Percentiles rank a stretch among this genome's conserved stretches.
Conservation (phyloP, 805 yeast genomes). For the Blastobotrys parvus region DNA sequence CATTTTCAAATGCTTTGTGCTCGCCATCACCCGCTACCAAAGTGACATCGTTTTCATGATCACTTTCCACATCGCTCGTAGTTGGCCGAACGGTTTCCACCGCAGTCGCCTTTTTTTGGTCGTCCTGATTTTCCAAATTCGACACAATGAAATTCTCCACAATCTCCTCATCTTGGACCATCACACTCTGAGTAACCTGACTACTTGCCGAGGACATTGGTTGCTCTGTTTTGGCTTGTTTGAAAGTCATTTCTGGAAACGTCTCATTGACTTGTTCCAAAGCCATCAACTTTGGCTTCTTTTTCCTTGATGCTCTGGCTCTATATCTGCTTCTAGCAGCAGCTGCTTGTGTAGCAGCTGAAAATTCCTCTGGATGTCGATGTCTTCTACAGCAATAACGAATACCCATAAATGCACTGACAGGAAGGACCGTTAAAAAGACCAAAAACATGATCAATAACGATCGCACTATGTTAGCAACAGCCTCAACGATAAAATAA, state of each 20-base stretch:
- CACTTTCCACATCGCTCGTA: neutral
- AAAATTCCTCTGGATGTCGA: constrained; percentile 17
- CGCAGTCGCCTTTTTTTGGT: neutral
- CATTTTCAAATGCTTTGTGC: neutral
- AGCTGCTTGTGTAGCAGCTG: constrained; percentile 7
- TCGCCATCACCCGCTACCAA: too few species aligned
- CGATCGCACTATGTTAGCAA: constrained; percentile 10
- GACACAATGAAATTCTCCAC: neutral
- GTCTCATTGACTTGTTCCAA: constrained; percentile 23
- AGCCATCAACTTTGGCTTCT: constrained; percentile 22
- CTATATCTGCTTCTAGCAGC: constrained; percentile 7
- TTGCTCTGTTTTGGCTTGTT: constrained; percentile 19
- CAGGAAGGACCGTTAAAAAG: constrained; percentile 12
- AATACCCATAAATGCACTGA: constrained; percentile 23
- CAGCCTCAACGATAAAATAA: neutral
- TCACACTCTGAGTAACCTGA: neutral
- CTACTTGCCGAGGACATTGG: constrained; percentile 1
- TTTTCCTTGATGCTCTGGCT: constrained; percentile 9
- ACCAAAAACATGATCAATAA: constrained; percentile 12
- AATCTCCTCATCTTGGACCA: neutral
- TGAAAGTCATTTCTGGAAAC: constrained; percentile 26
- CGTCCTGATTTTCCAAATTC: neutral
- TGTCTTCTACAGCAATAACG: constrained; percentile 25
- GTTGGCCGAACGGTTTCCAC: neutral
- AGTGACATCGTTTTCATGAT: neutral